phyloP scores from a whole-genome alignment of 1,284 basidiomycete genomes.

The Pseudozyma tsukubaensis region DNA sequence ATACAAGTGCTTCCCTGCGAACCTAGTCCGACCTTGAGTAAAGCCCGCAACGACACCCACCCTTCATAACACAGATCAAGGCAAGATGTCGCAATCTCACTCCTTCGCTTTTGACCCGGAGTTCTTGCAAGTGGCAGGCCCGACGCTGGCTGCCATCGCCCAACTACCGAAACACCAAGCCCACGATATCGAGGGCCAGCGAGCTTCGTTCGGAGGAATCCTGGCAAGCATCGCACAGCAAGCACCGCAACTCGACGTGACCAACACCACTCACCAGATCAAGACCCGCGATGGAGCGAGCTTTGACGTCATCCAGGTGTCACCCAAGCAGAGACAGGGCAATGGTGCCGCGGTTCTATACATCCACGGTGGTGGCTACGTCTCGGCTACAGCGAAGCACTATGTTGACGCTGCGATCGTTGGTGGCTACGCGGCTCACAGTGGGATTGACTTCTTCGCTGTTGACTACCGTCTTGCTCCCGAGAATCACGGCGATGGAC shows the following conservation, averaged over 20 bases:
- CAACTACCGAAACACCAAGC: conserved; percentile 5
- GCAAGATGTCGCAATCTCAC: conserved; percentile 16
- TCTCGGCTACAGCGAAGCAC: conserved; percentile 14
- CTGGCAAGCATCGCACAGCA: background rate
- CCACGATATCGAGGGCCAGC: conserved; percentile 19
- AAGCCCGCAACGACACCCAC: too few relatives aligned
- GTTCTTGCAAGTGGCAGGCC: conserved; percentile 22
- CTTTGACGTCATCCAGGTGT: conserved; percentile 24
- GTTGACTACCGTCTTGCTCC: conserved; percentile 37
- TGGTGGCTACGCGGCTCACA: background rate
- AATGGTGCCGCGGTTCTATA: conserved; percentile 27
- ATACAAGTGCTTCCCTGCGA: too few relatives aligned
- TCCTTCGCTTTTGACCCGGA: conserved; percentile 18
- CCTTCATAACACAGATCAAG: background rate
- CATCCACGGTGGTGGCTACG: conserved; percentile 35
- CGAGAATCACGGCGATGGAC: conserved; percentile 19
- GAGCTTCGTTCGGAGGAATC: conserved; percentile 1
- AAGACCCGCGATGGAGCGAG: conserved; percentile 25
- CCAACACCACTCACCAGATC: conserved; percentile 24
- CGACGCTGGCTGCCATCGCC: conserved; percentile 12
- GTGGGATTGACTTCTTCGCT: conserved; percentile 17
- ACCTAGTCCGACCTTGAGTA: too few relatives aligned
- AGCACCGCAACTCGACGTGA: conserved; percentile 9
- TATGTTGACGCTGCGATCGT: conserved; percentile 13
- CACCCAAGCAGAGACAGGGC: conserved; percentile 18